These are phyloP conservation scores for Galium porrigens DNA, from an alignment of 305 asterid genomes.

Conservation along the genomic window DNA sequence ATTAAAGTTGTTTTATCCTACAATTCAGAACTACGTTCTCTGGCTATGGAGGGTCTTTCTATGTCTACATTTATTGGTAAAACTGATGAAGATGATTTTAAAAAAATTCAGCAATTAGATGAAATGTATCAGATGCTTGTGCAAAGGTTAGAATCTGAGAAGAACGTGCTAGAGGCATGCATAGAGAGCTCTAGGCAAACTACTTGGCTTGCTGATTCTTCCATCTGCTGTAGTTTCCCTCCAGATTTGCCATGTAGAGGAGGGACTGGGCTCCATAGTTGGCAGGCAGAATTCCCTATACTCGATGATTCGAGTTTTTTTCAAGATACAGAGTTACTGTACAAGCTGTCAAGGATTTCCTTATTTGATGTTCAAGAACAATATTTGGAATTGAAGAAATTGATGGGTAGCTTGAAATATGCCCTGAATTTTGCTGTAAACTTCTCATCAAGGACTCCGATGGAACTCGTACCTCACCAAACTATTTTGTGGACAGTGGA, in stretches of 20 bases:
- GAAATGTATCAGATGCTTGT: conserved; percentile 70
- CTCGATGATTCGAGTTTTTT: conserved; percentile 56
- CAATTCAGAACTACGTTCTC: conserved; percentile 48
- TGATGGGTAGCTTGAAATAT: conserved; percentile 32
- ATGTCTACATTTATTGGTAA: conserved; percentile 53
- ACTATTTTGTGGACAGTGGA: conserved; percentile 65
- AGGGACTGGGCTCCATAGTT: conserved; percentile 38
- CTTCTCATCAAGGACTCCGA: conserved; percentile 64
- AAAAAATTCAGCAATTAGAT: conserved; percentile 46
- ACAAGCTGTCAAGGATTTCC: conserved; percentile 34
- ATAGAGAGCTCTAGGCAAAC: conserved; percentile 19
- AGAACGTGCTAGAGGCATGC: conserved; percentile 33
- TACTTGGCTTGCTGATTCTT: conserved; percentile 19
- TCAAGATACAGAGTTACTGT: conserved; percentile 55
- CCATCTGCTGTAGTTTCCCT: conserved; percentile 51
- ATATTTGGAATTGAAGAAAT: conserved; percentile 27
- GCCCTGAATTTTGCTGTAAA: conserved; percentile 42
- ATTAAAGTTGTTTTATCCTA: conserved; percentile 44
- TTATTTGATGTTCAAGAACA: conserved; percentile 34
- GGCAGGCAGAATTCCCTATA: conserved; percentile 52
- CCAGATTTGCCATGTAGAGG: conserved; percentile 36
- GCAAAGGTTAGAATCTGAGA: conserved; percentile 47
- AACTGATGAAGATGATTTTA: conserved; percentile 27
- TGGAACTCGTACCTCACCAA: conserved; percentile 65
- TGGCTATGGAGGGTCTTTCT: conserved; percentile 68